Percentiles rank a stretch among this genome's conserved stretches.
phyloP scores from a whole-genome alignment of 2,329 filamentous ascomycete genomes.

The Claviceps spartinae region DNA sequence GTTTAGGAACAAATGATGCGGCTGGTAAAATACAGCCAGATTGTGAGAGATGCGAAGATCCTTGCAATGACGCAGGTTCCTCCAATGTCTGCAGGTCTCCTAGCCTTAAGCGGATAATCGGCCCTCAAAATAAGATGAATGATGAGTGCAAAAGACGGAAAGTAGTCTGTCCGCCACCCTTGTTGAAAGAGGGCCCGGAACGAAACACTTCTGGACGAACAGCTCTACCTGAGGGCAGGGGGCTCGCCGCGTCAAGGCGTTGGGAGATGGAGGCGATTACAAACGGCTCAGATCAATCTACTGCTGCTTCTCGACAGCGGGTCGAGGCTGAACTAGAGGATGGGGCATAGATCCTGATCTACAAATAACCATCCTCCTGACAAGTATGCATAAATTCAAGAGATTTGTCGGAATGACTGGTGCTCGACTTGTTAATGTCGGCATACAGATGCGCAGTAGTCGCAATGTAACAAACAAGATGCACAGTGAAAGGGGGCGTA shows the following conservation, averaged over 20 bases:
- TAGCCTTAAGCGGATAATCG: too few relatives aligned
- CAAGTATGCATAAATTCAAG: too few relatives aligned
- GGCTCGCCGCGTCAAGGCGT: background rate
- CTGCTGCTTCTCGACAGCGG: background rate
- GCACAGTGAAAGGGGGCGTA: too few relatives aligned
- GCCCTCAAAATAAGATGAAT: background rate
- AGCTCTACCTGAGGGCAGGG: background rate
- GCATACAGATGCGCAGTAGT: too few relatives aligned
- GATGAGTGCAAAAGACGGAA: background rate
- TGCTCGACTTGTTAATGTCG: too few relatives aligned
- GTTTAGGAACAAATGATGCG: background rate
- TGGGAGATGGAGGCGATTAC: background rate
- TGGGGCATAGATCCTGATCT: too few relatives aligned
- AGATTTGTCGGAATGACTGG: too few relatives aligned
- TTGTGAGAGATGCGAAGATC: background rate
- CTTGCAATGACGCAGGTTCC: background rate
- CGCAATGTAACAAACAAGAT: too few relatives aligned
- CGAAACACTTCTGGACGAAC: background rate
- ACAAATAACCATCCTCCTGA: too few relatives aligned
- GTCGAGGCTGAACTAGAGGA: background rate
- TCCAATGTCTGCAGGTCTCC: background rate
- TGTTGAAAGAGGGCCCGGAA: background rate
- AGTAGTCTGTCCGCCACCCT: background rate
- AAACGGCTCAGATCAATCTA: background rate
- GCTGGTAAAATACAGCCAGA: background rate